Conservation (phyloP, 78 protist genomes). For the Diacronema lutheri region DNA sequence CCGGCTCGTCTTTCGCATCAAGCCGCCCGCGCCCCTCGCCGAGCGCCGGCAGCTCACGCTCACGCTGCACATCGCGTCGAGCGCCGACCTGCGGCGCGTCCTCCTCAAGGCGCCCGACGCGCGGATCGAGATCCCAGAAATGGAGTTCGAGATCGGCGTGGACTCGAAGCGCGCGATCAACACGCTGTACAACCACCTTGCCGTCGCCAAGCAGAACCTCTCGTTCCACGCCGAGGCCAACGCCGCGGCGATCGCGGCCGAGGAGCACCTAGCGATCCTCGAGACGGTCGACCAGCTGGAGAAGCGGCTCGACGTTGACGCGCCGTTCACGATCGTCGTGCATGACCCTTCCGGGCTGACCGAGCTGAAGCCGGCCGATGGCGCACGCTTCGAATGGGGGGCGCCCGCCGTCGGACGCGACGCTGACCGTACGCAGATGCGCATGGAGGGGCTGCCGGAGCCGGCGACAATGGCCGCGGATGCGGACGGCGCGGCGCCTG, state of each 20-base stretch:
- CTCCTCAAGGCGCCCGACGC: background rate
- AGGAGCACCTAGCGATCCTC: background rate
- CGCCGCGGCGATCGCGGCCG: background rate
- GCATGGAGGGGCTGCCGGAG: no score
- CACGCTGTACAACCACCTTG: background rate
- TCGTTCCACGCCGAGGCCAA: background rate
- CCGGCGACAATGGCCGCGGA: no score
- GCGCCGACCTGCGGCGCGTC: background rate
- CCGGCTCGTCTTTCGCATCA: no score
- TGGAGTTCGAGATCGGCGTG: constrained; percentile 9
- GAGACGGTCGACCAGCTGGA: background rate
- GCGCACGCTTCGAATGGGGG: no score
- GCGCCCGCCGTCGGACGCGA: no score
- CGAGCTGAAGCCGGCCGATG: background rate
- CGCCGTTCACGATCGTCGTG: background rate
- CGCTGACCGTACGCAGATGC: no score
- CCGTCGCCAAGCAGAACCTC: background rate
- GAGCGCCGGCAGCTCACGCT: no score
- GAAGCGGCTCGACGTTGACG: background rate
- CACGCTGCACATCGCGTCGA: background rate
- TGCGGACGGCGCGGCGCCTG: no score
- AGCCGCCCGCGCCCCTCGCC: no score
- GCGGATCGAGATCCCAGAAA: background rate
- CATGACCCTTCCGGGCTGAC: background rate
- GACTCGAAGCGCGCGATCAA: background rate